Base-by-base conservation (phyloP, 495 filamentous ascomycete genomes). In the Amniculicola lignicola region DNA sequence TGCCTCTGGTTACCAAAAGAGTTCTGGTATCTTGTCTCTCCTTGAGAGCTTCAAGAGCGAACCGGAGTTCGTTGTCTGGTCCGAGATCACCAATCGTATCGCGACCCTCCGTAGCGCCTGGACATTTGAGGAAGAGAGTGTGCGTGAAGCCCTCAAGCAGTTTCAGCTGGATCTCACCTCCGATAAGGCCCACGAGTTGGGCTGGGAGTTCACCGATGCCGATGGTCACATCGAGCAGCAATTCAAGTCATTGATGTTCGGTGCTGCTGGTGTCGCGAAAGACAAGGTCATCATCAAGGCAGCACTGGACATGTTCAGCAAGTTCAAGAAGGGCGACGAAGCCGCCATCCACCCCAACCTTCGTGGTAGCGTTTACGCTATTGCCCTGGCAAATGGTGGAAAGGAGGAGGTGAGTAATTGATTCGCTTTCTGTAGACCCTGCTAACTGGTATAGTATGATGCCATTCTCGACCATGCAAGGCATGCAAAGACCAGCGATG, bases 151-250 rank as follows among this genome's bases (percentile, higher is more conserved):
- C 5, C 78, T 98, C 18, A 86, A 88, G 72, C 75, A 78, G 7
- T 95, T 96, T 79, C 83, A 91, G 66, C 82, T 83, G 28, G 78
- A 86, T 2, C 77, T 96, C 10, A 78, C 87, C 52, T 82, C 82
- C 64, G 70, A 78, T 47, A 90, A 89, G 70, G 86, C 91, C 1
- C 90, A 94, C 66, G 77, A 88, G 64, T 70, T 91, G 25, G 92
- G 93, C 44, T 98, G 93, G 93, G 71, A 79, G 36, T 95, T 96
- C 75, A 82, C 81, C 7, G 83, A 87, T 22, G 78, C 76, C 4
- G 93, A 98, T 57, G 87, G 85, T 40, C 89, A 96, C 69, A 83
- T 96, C 62, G 76, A 88, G 68, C 90, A 95, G 71, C 93, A 96
- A 67, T 85, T 88, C 70, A 88, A 88, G 66, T 77, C 74, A 25